Base-by-base conservation (phyloP, 208 protist species). In the Acanthamoeba sp. region DNA sequence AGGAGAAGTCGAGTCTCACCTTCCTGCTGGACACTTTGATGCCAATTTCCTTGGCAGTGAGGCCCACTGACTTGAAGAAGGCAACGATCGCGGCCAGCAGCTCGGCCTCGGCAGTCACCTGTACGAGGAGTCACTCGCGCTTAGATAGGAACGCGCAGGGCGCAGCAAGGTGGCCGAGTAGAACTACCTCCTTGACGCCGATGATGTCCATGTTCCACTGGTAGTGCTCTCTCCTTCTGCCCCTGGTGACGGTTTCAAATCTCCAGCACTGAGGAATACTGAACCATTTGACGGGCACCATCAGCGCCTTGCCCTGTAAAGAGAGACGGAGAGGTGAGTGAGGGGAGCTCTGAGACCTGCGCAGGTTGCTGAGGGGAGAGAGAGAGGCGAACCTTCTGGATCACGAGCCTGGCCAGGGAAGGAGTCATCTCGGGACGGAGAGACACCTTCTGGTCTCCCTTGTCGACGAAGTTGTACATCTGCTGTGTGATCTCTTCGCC, bases 151-250 rank as follows among this genome's bases (percentile, higher is more conserved):
- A 45, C 78, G 7, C 7, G 27, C 62, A 10, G 22, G 29, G 7
- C 62, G 29, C 14, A 48, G 6, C 42, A 48, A 48, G 42, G 42
- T 24, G 59, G n/a, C n/a, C 18, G 27, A 16, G 7, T 3, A 32
- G 59, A 66, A 66, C 5, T 85, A 88, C 96, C 42, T 95, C 91
- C 91, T 97, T 97, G 87, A 99, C 98, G 69, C 98, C 98, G 87
- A 99, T 96, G 91, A 99, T 99, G 95, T 99, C 98, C 98, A 99
- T 99, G 95, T 99, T 99, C 98, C 98, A 99, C 96, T 99, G 98
- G 95, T 98, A 99, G 96, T 99, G 98, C 95, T 99, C 98, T 45
- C 98, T 97, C 48, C 98, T 97, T 45, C 98, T 98, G 36, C 98
- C 98, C 62, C 98, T 98, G 62, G 98, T 99, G 94, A 98, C 98